Conservation (phyloP, 164 flowering plant species). For the Magnolia changhungtana region DNA sequence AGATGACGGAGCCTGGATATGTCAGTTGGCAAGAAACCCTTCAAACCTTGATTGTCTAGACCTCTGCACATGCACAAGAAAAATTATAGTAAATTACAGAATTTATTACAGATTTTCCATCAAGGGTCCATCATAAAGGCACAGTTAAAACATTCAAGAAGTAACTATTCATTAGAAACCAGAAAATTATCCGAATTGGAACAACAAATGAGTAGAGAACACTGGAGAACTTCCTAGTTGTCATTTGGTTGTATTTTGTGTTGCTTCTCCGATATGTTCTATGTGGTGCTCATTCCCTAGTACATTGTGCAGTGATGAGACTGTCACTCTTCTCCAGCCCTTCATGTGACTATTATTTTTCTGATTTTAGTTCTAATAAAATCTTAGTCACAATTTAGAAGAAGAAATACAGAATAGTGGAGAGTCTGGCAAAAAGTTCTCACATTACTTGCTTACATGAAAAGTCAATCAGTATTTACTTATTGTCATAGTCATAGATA, state of each 20-base stretch:
- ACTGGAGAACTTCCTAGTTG: neutral
- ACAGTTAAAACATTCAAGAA: neutral
- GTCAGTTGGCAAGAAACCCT: slow-evolving; percentile 78
- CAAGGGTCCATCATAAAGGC: neutral
- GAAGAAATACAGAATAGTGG: too few relatives aligned
- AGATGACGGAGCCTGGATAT: slow-evolving; percentile 67
- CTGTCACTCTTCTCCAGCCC: too few relatives aligned
- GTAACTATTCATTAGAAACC: neutral
- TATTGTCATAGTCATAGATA: neutral
- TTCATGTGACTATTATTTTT: too few relatives aligned
- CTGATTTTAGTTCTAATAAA: too few relatives aligned
- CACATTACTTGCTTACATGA: too few relatives aligned
- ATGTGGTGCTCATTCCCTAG: too few relatives aligned
- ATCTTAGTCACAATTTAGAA: too few relatives aligned
- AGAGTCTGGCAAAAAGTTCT: too few relatives aligned
- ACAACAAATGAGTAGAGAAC: neutral
- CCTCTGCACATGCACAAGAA: slow-evolving; percentile 46
- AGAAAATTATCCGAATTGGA: neutral
- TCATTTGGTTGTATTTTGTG: neutral
- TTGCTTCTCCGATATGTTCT: neutral
- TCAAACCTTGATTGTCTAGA: slow-evolving; percentile 91
- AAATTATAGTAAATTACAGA: neutral
- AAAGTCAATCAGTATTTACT: too few relatives aligned
- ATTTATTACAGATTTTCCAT: neutral
- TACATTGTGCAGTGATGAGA: too few relatives aligned